Conservation (phyloP, 1,139 yeast genomes). For the Komagataea norvegica region DNA sequence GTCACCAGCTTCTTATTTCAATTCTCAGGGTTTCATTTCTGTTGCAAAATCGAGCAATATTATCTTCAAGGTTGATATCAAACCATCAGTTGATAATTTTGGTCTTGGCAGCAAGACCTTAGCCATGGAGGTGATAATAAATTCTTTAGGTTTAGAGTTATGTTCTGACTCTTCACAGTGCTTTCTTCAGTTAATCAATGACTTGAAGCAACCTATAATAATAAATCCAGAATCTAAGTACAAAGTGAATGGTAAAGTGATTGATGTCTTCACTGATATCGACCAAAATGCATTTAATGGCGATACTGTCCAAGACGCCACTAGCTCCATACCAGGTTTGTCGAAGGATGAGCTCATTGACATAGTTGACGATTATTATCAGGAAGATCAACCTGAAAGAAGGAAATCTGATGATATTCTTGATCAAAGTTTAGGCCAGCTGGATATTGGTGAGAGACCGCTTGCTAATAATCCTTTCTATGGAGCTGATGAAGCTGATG, state of each 20-base stretch:
- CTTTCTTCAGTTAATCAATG: conserved; percentile 60
- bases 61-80: conserved; percentile 25
- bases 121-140: conserved; percentile 42
- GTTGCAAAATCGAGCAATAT: conserved; percentile 43
- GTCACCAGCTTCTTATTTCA: conserved; percentile 32
- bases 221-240: conserved; percentile 55
- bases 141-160: conserved; percentile 48
- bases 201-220: conserved; percentile 63
- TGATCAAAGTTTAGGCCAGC: conserved; percentile 30
- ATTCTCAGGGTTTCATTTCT: conserved; percentile 40
- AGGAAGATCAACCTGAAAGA: conserved; percentile 14
- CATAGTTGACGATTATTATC: conserved; percentile 37
- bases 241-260: conserved; percentile 33
- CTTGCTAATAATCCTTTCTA: conserved; percentile 17
- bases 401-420: conserved; percentile 23
- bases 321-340: not conserved
- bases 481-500: conserved; percentile 1
- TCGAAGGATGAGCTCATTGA: conserved; percentile 21
- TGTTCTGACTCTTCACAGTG: conserved; percentile 88
- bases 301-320: not conserved
- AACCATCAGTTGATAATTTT: conserved; percentile 7
- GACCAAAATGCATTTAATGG: conserved; percentile 35
- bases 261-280: conserved; percentile 48
- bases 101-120: conserved; percentile 7
- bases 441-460: conserved; percentile 21